These are phyloP conservation scores for Funneliformis geosporum DNA, from an alignment of 192 early-diverging fungal species.

Conservation along the genomic window DNA sequence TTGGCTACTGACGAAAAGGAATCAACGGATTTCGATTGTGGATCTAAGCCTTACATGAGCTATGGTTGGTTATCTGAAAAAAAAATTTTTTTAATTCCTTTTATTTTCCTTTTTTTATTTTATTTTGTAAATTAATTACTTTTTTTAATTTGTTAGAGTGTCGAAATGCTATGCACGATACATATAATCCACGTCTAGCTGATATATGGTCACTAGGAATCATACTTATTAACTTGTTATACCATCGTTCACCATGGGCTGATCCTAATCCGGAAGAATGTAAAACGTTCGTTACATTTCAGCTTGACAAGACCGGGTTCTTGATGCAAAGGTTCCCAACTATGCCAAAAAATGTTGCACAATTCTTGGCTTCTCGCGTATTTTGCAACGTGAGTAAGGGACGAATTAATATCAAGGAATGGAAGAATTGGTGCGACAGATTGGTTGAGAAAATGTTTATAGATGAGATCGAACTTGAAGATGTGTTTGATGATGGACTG, in stretches of 20 bases:
- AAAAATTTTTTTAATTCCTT: background rate
- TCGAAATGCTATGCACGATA: slow-evolving; percentile 41
- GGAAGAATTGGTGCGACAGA: slow-evolving; percentile 35
- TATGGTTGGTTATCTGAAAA: slow-evolving; percentile 35
- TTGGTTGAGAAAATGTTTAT: slow-evolving; percentile 31
- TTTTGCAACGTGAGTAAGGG: slow-evolving; percentile 52
- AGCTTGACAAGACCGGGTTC: slow-evolving; percentile 61
- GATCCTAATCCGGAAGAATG: slow-evolving; percentile 62
- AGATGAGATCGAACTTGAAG: background rate
- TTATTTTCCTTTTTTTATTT: too few species aligned
- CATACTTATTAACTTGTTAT: slow-evolving; percentile 70
- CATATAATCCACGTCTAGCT: slow-evolving; percentile 61
- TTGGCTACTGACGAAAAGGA: slow-evolving; percentile 80
- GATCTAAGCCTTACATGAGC: slow-evolving; percentile 64
- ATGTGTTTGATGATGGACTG: slow-evolving; percentile 5
- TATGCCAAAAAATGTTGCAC: slow-evolving; percentile 58
- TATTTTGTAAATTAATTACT: too few species aligned
- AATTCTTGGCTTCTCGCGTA: slow-evolving; percentile 61
- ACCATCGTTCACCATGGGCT: slow-evolving; percentile 73
- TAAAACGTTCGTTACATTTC: slow-evolving; percentile 61
- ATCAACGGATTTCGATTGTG: slow-evolving; percentile 86
- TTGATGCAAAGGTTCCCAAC: slow-evolving; percentile 55
- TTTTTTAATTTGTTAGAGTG: too few species aligned
- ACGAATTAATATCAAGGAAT: slow-evolving; percentile 35
- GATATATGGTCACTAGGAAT: slow-evolving; percentile 78